Percentiles rank a stretch among this genome's conserved stretches.
Evolutionary conservation across 768 basidiomycete genomes (phyloP).

Genomic region (Kwoniella heveanensis): DNA sequence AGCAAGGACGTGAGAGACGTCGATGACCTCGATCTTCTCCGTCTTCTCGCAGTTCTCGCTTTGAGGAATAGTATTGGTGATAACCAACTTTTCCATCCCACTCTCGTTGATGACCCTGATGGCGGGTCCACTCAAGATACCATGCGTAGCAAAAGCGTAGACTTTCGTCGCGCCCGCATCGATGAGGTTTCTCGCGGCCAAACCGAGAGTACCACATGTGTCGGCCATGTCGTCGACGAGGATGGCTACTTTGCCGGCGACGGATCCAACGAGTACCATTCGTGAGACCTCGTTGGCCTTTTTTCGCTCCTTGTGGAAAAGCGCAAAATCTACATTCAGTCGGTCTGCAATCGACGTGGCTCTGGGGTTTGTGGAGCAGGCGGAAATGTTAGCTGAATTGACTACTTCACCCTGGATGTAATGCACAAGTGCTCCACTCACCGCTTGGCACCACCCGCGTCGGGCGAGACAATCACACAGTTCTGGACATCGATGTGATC

Average conservation of each 20-base stretch:
- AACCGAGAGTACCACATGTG: constrained; percentile 80
- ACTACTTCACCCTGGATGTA: no score
- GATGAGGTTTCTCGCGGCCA: constrained; percentile 80
- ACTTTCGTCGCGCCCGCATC: constrained; percentile 87
- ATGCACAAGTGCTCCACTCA: constrained; percentile 62
- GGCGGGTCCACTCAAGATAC: constrained; percentile 56
- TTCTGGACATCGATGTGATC: constrained; percentile 82
- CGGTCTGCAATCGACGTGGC: constrained; percentile 95
- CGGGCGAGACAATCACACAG: constrained; percentile 90
- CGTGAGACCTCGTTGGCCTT: constrained; percentile 61
- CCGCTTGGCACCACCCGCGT: constrained; percentile 99
- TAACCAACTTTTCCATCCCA: constrained; percentile 78
- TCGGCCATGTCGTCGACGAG: constrained; percentile 99
- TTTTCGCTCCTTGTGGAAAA: constrained; percentile 88
- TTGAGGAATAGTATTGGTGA: constrained; percentile 95
- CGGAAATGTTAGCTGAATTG: no score
- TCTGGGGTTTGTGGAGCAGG: no score
- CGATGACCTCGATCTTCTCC: constrained; percentile 81
- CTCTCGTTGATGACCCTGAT: constrained; percentile 33
- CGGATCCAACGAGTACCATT: constrained; percentile 89
- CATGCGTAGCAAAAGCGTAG: constrained; percentile 89
- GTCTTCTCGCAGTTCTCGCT: constrained; percentile 63
- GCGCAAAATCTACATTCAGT: constrained; percentile 88
- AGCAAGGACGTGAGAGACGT: constrained; percentile 86
- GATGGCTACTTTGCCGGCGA: constrained; percentile 90